Base-by-base conservation (phyloP, 106 monocot genomes). In the Acorus gramineus region DNA sequence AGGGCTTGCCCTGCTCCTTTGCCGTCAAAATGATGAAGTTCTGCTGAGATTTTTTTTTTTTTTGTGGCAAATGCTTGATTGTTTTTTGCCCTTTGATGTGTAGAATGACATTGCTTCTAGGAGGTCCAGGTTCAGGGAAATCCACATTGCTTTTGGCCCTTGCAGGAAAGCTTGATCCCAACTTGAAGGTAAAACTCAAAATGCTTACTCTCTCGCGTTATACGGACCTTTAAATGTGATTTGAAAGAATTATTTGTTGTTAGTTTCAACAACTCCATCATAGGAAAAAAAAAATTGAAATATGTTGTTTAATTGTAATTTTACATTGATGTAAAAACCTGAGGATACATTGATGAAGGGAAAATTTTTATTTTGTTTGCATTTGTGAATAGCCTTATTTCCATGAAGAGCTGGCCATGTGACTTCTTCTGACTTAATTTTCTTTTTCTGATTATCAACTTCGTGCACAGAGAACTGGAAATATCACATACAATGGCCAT, bases 111-210 rank as follows among this genome's bases (percentile, higher is more conserved):
- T 67, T 79, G 47, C 61, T 88, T 3, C 68, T 86, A 47, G 86
- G 86, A 4, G 82, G 77, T 49, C 86, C 82, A 60, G 73, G 50
- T 61, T 82, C 80, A 14, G 86, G 86, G 48, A 86, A 86, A 59
- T 56, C 86, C 6, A 83, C 86, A 10, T 62, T 85, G 5, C 72
- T 78, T n/a, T 55, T 67, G 46, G 78, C 81, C 44, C 81, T 85
- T 53, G 70, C 81, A 42, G 85, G 78, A 43, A 85, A 81, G 75
- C 77, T 85, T 5, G 81, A 85, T 76, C 53, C 76, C 42, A 71
- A 61, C 54, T 48, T 84, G 5, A 72, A 84, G 73, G 80, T 84
- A 53, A 5, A 46, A 7, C 47, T 67, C 28, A 28, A 28, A 0
- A 28, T 28, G 28, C 28, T 28, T 28, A 28, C 28, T 28, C 28